These are phyloP conservation scores for Eucalyptus regnans DNA, from an alignment of 345 rosid species.

Conservation along the genomic window DNA sequence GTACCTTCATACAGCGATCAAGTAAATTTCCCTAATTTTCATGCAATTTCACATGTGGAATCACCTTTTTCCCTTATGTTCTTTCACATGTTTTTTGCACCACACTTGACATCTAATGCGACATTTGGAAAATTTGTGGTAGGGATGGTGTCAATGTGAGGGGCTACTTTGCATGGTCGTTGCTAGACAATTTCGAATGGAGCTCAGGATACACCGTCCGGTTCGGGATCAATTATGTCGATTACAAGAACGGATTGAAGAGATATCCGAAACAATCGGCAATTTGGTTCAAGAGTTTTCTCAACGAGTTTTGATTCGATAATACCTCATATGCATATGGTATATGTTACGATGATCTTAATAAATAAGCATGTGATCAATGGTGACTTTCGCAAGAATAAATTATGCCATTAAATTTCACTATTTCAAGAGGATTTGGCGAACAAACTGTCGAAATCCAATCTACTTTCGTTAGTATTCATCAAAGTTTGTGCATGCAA, in stretches of 20 bases:
- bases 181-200: neutral
- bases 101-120: neutral
- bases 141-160: neutral
- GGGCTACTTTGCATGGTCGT: neutral
- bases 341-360: neutral
- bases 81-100: neutral
- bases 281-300: neutral
- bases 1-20: conserved; percentile 12
- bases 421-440: neutral
- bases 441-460: neutral
- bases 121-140: neutral
- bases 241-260: neutral
- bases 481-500: neutral
- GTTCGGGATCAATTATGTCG: neutral
- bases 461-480: no score
- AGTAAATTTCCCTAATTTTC: neutral
- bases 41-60: neutral
- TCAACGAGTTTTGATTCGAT: neutral
- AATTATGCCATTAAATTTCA: neutral
- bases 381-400: neutral
- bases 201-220: neutral
- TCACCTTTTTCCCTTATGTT: neutral
- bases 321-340: neutral
- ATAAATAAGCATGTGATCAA: neutral
- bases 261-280: neutral